A percentile compares a stretch with the other conserved stretches of the same genome.
Evolutionary conservation across 1,139 yeast species (phyloP).

Genomic region (Candida tropicalis): DNA sequence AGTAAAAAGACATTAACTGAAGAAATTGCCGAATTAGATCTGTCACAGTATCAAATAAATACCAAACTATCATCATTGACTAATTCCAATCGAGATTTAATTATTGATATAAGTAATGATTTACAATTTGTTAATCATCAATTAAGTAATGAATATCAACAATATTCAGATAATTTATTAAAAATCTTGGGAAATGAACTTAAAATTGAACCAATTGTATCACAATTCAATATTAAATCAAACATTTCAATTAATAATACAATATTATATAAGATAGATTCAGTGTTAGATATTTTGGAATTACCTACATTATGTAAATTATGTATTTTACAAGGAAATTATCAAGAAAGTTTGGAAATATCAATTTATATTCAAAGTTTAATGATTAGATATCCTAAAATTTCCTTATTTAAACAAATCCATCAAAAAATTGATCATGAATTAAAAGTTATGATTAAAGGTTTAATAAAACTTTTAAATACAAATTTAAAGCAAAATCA

Average conservation of each 20-base stretch:
- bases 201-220: constrained; percentile 17
- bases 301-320: constrained; percentile 79
- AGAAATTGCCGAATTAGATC: constrained; percentile 51
- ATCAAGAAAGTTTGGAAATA: constrained; percentile 84
- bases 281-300: constrained; percentile 76
- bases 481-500: constrained; percentile 80
- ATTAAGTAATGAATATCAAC: constrained; percentile 25
- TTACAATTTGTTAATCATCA: constrained; percentile 27
- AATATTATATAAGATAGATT: constrained; percentile 65
- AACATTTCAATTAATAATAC: constrained; percentile 31
- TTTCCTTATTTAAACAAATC: constrained; percentile 59
- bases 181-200: constrained; percentile 24
- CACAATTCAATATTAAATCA: constrained; percentile 2
- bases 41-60: constrained; percentile 32
- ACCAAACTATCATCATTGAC: constrained; percentile 36
- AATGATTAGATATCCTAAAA: constrained; percentile 65
- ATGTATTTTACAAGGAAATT: constrained; percentile 86
- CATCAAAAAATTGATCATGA: constrained; percentile 58
- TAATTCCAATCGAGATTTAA: constrained; percentile 40
- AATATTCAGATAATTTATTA: constrained; percentile 25
- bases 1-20: constrained; percentile 37
- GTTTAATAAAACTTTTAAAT: constrained; percentile 66
- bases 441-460: constrained; percentile 64
- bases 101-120: constrained; percentile 41
- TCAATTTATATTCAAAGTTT: constrained; percentile 71